A percentile compares a stretch with the other conserved stretches of the same genome.
Conservation (phyloP, 176 grass and related monocot genomes). For the Avena sativa region DNA sequence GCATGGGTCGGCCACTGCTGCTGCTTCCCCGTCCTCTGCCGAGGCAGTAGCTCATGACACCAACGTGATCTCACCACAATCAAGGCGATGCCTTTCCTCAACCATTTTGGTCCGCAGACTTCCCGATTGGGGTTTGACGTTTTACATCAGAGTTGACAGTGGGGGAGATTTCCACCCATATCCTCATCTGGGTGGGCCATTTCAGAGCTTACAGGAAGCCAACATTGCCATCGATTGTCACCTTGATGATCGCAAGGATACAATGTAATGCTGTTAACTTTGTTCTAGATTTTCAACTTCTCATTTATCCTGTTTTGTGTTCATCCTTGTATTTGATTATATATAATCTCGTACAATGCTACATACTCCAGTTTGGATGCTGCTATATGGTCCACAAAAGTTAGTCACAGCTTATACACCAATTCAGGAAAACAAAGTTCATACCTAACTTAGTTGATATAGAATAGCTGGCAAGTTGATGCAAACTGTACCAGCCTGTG, state of each 20-base stretch:
- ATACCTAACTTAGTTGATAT: neutral
- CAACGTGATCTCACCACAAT: neutral
- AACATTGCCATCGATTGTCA: neutral
- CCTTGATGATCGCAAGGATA: neutral
- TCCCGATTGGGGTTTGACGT: constrained; percentile 1
- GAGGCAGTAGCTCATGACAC: neutral
- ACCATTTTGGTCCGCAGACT: neutral
- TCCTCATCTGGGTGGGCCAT: constrained; percentile 12
- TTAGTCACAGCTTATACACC: neutral
- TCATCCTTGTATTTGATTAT: neutral
- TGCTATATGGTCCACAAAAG: neutral
- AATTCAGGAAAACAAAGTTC: neutral
- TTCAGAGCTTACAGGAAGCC: neutral
- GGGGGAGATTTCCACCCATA: constrained; percentile 6
- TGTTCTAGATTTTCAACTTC: neutral
- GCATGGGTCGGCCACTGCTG: neutral
- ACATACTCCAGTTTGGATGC: neutral
- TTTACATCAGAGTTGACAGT: constrained; percentile 22
- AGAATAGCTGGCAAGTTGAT: neutral
- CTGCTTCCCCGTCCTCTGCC: neutral
- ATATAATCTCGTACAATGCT: neutral
- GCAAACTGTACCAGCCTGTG: neutral
- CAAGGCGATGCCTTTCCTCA: neutral
- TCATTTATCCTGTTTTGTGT: neutral
- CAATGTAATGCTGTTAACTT: constrained; percentile 2